phyloP scores from a whole-genome alignment of 2,329 filamentous ascomycete species.

The Fusarium graminum region DNA sequence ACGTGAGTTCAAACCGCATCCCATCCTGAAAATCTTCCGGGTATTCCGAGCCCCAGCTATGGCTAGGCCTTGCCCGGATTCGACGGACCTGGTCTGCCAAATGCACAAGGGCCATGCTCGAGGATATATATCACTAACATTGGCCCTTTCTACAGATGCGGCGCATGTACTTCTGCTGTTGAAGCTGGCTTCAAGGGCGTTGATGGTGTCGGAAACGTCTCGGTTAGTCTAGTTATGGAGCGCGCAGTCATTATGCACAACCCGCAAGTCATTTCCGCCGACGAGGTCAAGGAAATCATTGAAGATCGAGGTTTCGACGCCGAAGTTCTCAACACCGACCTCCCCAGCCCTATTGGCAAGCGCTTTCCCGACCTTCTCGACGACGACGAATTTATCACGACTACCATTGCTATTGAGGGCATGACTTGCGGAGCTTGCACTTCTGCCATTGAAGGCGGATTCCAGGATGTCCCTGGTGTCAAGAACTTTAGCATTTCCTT shows the following conservation, averaged over 20 bases:
- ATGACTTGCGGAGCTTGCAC: constrained; percentile 96
- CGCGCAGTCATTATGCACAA: constrained; percentile 95
- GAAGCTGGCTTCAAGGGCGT: constrained; percentile 90
- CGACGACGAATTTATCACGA: constrained; percentile 68
- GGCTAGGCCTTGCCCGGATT: constrained; percentile 9
- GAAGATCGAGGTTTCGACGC: constrained; percentile 95
- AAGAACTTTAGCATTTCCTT: constrained; percentile 85
- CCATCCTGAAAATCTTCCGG: constrained; percentile 28
- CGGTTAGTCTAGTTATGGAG: constrained; percentile 94
- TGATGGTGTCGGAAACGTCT: constrained; percentile 85
- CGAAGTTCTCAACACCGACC: constrained; percentile 84
- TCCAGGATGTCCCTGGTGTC: constrained; percentile 80
- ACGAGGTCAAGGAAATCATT: constrained; percentile 84
- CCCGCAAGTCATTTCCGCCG: constrained; percentile 77
- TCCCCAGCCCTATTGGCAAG: constrained; percentile 67
- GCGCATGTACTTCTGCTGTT: constrained; percentile 94
- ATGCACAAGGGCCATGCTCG: constrained; percentile 5
- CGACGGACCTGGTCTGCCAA: constrained; percentile 7
- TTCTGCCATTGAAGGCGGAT: constrained; percentile 84
- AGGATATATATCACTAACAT: constrained; percentile 51
- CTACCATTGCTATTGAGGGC: constrained; percentile 82
- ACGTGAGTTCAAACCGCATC: constrained; percentile 64
- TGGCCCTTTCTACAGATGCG: constrained; percentile 73
- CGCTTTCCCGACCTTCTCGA: constrained; percentile 54
- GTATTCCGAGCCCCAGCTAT: constrained; percentile 32